These are phyloP conservation scores for Colletotrichum limetticola DNA, from an alignment of 2,329 filamentous ascomycete species.

Conservation along the genomic window DNA sequence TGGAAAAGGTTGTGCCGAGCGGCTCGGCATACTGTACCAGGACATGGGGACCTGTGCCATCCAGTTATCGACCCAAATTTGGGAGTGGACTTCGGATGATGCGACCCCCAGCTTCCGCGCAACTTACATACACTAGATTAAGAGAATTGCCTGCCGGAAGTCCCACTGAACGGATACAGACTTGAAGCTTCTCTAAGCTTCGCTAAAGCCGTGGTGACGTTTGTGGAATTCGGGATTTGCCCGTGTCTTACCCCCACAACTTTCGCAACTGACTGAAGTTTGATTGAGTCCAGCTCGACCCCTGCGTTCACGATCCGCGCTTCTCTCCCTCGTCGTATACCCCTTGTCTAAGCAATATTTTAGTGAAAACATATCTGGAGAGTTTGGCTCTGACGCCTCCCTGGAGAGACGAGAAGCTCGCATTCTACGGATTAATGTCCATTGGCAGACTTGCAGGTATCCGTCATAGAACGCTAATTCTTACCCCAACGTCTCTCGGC, in stretches of 20 bases:
- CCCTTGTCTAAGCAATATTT: background rate
- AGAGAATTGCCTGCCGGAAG: background rate
- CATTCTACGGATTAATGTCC: background rate
- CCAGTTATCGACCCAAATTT: constrained; percentile 2
- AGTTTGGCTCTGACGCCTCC: background rate
- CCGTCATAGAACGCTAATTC: background rate
- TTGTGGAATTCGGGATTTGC: background rate
- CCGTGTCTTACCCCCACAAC: background rate
- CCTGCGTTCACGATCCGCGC: background rate
- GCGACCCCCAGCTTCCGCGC: background rate
- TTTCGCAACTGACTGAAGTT: background rate
- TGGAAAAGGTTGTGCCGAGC: constrained; percentile 2
- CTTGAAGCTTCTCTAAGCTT: background rate
- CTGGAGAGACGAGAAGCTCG: background rate
- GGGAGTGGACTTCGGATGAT: constrained; percentile 7
- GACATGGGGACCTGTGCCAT: background rate
- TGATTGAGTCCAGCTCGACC: background rate
- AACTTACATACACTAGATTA: background rate
- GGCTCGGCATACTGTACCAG: constrained; percentile 1
- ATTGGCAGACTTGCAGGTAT: background rate
- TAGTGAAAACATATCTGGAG: background rate
- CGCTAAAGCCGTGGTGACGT: background rate
- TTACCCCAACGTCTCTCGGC: constrained; percentile 13
- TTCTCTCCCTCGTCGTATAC: background rate
- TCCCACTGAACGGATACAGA: background rate